These are phyloP conservation scores for Mycena amicta DNA, from an alignment of 768 basidiomycete genomes.

Conservation along the genomic window DNA sequence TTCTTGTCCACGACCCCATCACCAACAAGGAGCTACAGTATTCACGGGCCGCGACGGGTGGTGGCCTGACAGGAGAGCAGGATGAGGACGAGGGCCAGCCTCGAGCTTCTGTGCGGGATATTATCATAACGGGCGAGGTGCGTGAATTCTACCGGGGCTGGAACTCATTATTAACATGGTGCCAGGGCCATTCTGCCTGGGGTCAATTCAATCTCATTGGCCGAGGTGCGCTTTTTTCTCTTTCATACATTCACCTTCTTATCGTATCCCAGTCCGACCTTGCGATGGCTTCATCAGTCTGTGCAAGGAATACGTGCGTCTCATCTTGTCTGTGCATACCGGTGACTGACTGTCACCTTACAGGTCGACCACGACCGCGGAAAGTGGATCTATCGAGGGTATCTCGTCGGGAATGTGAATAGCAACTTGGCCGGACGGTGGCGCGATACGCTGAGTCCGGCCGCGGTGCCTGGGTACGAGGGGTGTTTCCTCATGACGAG, in stretches of 20 bases:
- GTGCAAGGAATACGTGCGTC: conserved; percentile 80
- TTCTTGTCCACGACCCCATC: conserved; percentile 51
- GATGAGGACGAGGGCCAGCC: conserved; percentile 22
- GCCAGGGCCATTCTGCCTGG: conserved; percentile 88
- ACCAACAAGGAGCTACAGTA: conserved; percentile 34
- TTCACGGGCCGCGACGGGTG: conserved; percentile 25
- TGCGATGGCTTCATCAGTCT: conserved; percentile 81
- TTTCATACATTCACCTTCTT: not conserved
- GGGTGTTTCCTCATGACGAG: conserved; percentile 82
- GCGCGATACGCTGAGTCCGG: conserved; percentile 79
- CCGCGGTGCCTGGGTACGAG: conserved; percentile 73
- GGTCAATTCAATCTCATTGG: conserved; percentile 83
- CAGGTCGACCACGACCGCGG: conserved; percentile 76
- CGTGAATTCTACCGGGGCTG: conserved; percentile 9
- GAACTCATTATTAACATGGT: not conserved
- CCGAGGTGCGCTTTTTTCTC: conserved; percentile 34
- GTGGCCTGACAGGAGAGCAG: not conserved
- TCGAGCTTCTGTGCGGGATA: conserved; percentile 47
- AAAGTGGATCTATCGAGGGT: conserved; percentile 85
- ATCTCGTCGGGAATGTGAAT: conserved; percentile 68
- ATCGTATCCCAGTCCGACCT: conserved; percentile 50
- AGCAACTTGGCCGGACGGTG: conserved; percentile 83
- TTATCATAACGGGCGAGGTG: conserved; percentile 79
- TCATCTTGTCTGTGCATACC: conserved; percentile 12
- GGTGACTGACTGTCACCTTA: conserved; percentile 3